A percentile compares a stretch with the other conserved stretches of the same genome.
Evolutionary conservation across 768 basidiomycete genomes (phyloP).

Genomic region (Obba rivulosa): DNA sequence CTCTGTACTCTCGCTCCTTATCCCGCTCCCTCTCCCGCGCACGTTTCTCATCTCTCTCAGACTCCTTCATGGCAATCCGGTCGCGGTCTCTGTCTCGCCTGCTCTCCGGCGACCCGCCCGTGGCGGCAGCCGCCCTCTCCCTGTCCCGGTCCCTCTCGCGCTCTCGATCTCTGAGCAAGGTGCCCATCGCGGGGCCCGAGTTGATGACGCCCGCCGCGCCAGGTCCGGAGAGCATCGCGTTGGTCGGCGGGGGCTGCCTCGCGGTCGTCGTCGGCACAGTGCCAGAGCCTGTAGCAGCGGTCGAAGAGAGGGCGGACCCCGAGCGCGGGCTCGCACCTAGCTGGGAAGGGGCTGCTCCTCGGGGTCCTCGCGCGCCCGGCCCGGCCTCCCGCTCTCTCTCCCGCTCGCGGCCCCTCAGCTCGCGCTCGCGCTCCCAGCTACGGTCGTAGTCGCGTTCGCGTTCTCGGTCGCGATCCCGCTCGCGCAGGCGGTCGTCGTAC

Average conservation of each 20-base stretch:
- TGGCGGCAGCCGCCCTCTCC: slow-evolving; percentile 1
- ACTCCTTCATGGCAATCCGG: slow-evolving; percentile 14
- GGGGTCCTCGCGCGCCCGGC: slow-evolving; percentile 4
- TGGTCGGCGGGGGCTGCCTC: slow-evolving; percentile 3
- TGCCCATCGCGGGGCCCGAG: neutral
- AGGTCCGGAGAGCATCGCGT: slow-evolving; percentile 11
- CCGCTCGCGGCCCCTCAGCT: neutral
- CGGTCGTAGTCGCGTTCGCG: slow-evolving; percentile 7
- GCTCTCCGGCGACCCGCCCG: no score
- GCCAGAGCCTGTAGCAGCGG: slow-evolving; percentile 5
- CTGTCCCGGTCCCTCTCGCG: slow-evolving; percentile 15
- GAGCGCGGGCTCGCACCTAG: slow-evolving; percentile 5
- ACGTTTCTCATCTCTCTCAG: slow-evolving; percentile 18
- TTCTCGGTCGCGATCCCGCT: slow-evolving; percentile 13
- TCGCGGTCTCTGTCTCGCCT: slow-evolving; percentile 12
- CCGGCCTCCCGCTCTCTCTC: slow-evolving; percentile 2
- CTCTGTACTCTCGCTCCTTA: slow-evolving; percentile 11
- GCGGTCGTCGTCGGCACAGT: neutral
- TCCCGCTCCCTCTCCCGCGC: slow-evolving; percentile 23
- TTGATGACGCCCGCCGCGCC: slow-evolving; percentile 2
- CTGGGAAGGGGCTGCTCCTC: slow-evolving; percentile 1
- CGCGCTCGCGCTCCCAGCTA: neutral
- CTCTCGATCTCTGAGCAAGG: slow-evolving; percentile 7
- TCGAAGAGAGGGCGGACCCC: slow-evolving; percentile 11
- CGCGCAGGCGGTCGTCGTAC: slow-evolving; percentile 14